Evolutionary conservation across 1,284 basidiomycete genomes (phyloP), one percentile per base, ranked within the genome.

Genomic region (Rhodotorula sp.): DNA sequence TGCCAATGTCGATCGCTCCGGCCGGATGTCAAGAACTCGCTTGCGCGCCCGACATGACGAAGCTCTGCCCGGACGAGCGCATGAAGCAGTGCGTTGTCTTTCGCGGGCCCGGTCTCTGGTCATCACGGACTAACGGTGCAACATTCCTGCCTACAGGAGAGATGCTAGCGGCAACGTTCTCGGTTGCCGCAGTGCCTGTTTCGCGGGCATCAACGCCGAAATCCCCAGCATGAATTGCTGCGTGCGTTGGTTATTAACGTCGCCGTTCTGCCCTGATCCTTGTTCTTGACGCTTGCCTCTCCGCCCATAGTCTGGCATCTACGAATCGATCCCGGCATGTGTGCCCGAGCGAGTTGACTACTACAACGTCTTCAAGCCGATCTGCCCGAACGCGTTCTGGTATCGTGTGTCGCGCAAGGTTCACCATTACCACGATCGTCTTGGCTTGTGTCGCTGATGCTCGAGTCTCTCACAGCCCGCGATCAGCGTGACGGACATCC

Each of bases 161-260:
- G 68, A 70, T 49, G 15, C 29, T 21, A 46, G 46, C 18, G 69
- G 65, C 16, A 63, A 70, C n/a, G 61, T 62, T 7, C 47, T 70
- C 39, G 69, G 61, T 8, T 70, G 69, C 46, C 18, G 63, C 10
- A 58, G 65, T 8, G 69, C 69, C 1, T 70, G 69, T 21, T 60
- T 70, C 31, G 69, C 69, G 0, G 57, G 57, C 0, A 70, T 70
- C 39, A 60, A 60, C 46, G 69, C 64, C 8, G 16, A 34, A 2
- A 46, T 63, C 5, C 69, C 69, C 3, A 66, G 64, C 43, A 49
- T 63, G 18, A 70, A 70, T 29, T 70, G 64, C 64, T 70, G 69
- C 20, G 65, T 62, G 39, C 5, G 59, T 56, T 4, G 29, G 7
- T 8, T 14, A 7, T 4, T 1, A 16, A 3, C 5, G 16, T 16